phyloP scores from a whole-genome alignment of 2,329 filamentous ascomycete genomes.

The Scedosporium minutisporum region DNA sequence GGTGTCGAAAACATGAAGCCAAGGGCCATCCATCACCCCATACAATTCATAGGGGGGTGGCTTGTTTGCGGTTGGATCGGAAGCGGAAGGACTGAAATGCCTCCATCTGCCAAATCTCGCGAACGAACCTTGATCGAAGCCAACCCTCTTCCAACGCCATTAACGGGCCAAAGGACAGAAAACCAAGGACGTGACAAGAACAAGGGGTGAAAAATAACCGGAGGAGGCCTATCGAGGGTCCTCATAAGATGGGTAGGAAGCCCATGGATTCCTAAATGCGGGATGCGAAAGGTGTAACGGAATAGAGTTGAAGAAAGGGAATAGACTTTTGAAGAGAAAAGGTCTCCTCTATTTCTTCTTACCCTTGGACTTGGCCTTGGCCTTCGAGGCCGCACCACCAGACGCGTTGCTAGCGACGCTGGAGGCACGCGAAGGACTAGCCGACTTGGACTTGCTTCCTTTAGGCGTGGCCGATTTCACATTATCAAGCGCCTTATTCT shows the following conservation, averaged over 20 bases:
- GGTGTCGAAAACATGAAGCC: no score
- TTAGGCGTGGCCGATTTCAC: slow-evolving; percentile 53
- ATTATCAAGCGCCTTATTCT: slow-evolving; percentile 92
- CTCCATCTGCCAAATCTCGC: not conserved
- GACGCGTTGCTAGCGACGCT: slow-evolving; percentile 75
- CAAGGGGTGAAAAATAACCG: not conserved
- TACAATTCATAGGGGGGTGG: not conserved
- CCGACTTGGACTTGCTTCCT: slow-evolving; percentile 65
- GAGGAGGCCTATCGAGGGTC: not conserved
- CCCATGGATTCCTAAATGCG: not conserved
- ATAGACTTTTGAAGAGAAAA: no score
- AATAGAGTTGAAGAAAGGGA: not conserved
- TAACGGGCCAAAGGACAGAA: not conserved
- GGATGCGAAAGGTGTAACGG: not conserved
- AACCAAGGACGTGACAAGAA: not conserved
- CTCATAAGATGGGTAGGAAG: not conserved
- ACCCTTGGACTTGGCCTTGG: slow-evolving; percentile 30
- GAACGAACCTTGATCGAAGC: not conserved
- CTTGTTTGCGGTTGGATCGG: not conserved
- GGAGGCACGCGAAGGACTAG: slow-evolving; percentile 71
- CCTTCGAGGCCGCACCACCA: slow-evolving; percentile 18
- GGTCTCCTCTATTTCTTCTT: slow-evolving; percentile 35
- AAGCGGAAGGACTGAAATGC: not conserved
- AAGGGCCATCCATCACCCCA: no score
- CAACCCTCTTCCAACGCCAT: not conserved